These are phyloP conservation scores for Leishmania gerbilli DNA, from an alignment of 208 protist genomes.

Conservation along the genomic window DNA sequence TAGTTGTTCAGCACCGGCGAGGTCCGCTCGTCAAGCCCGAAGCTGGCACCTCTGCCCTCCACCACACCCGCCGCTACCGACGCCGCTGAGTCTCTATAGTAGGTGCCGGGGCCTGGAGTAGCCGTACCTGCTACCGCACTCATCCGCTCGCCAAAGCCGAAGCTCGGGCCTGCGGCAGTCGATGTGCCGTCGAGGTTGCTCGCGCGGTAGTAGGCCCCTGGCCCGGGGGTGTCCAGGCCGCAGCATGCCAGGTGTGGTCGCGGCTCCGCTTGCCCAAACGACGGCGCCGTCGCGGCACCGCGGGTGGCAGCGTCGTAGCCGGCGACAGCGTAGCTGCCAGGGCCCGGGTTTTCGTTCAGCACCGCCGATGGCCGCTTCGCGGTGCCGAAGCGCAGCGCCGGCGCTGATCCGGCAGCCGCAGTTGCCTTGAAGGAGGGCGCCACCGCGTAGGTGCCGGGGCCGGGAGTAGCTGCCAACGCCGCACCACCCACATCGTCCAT, in stretches of 20 bases:
- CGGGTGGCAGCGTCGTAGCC: background rate
- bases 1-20: background rate
- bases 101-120: constrained; percentile 23
- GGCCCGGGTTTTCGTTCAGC: constrained; percentile 25
- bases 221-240: background rate
- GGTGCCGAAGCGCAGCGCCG: constrained; percentile 4
- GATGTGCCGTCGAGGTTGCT: background rate
- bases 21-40: constrained; percentile 6
- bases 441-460: constrained; percentile 29
- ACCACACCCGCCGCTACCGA: background rate
- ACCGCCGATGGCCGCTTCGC: constrained; percentile 5
- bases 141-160: constrained; percentile 29
- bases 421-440: constrained; percentile 6
- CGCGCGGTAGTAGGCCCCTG: constrained; percentile 12
- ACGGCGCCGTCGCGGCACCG: background rate
- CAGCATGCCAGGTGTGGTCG: constrained; percentile 3
- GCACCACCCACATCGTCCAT: constrained; percentile 1
- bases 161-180: constrained; percentile 1
- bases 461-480: constrained; percentile 3
- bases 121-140: background rate
- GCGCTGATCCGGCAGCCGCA: background rate
- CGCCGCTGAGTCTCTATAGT: constrained; percentile 4
- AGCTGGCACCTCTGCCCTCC: background rate
- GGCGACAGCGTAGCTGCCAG: constrained; percentile 26
- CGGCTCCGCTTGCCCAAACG: constrained; percentile 5